Evolutionary conservation across 208 protist species (phyloP).

Genomic region (Herpetomonas tarakana): DNA sequence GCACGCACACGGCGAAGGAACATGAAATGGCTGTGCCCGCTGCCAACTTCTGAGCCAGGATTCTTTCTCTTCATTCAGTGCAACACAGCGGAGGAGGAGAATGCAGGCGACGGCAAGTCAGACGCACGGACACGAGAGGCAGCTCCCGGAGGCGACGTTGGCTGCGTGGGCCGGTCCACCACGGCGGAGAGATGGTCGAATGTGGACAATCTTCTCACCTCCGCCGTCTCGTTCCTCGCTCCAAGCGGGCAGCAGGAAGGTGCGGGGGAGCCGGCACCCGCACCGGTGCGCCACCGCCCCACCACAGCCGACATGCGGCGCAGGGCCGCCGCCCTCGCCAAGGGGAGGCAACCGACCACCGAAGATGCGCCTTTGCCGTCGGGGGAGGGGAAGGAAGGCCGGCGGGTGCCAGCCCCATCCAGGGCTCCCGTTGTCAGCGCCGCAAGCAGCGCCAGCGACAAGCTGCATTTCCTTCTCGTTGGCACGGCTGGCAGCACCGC

Average conservation of each 20-base stretch:
- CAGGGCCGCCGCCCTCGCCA: neutral
- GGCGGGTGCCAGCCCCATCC: too few species aligned
- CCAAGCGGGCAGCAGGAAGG: neutral
- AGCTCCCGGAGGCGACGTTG: too few species aligned
- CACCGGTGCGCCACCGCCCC: neutral
- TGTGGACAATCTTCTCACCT: neutral
- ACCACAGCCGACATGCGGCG: conserved; percentile 1
- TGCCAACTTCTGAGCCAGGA: neutral
- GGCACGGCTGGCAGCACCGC: neutral
- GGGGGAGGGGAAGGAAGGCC: too few species aligned
- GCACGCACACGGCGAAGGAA: too few species aligned
- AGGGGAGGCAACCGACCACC: neutral
- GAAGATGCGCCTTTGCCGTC: too few species aligned
- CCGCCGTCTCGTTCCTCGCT: neutral
- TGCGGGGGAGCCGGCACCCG: neutral
- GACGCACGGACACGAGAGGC: too few species aligned
- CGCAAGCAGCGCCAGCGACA: too few species aligned
- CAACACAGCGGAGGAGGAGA: too few species aligned
- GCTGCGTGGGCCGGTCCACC: too few species aligned
- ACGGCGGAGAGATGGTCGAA: too few species aligned
- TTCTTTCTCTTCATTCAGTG: neutral
- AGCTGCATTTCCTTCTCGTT: neutral
- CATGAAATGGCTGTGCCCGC: neutral
- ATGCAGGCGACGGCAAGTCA: too few species aligned
- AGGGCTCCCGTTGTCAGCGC: too few species aligned